Base-by-base conservation (phyloP, 495 filamentous ascomycete genomes). In the Lasiosphaeria hispida region DNA sequence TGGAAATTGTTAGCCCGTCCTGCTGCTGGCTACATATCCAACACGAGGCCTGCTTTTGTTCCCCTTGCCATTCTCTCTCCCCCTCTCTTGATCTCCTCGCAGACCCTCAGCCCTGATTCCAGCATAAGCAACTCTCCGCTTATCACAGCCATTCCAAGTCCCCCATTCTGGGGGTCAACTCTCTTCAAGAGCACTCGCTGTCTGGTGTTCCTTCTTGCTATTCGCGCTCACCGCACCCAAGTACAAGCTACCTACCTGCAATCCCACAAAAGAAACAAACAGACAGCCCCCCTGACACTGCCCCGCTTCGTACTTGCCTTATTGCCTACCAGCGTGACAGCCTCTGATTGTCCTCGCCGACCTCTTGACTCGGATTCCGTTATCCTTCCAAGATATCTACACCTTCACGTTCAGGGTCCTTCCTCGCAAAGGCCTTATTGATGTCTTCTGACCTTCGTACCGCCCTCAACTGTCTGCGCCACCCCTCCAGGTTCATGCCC, bases 381-480 rank as follows among this genome's bases (percentile, higher is more conserved):
- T 30, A 30, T 30, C 23, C 23, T 30, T 18, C 13, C 42, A 7
- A 48, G 48, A 47, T 51, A 15, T 11, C 43, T 33, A 54, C 15
- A 56, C 48, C 37, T 14, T 23, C n/a, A 42, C 38, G 37, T 30
- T 52, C 63, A 60, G 58, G 64, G 53, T 57, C 56, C 36, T 36
- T 63, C 63, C 58, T 53, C 55, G 45, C 36, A 72, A 73, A 69
- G 57, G 59, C 71, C 51, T 74, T 51, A 82, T 89, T 86, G 85
- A 89, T 89, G 86, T 89, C 86, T 83, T 84, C 85, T 85, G 84
- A 86, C 75, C 75, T 84, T 68, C 85, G 86, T 68, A 78, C 84
- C 74, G 81, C 82, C 67, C 80, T 86, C 66, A 80, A 85, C 59
- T 88, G 85, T 66, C 76, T 88, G 69, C 82, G 85, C 62, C 84